phyloP scores from a whole-genome alignment of 1,284 basidiomycete genomes.

The Sanghuangporus baumii region DNA sequence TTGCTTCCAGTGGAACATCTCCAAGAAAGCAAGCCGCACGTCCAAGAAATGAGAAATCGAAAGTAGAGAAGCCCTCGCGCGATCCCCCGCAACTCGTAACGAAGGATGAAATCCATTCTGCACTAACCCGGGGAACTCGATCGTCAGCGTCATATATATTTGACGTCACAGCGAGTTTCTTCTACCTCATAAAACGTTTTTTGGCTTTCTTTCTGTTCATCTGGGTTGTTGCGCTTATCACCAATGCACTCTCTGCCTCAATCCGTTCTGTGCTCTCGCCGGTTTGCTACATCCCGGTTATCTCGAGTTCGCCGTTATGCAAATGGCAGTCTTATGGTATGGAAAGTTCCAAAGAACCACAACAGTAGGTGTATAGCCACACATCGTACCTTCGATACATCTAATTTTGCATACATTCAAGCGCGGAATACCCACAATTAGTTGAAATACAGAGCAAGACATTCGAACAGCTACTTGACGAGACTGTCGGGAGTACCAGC shows the following conservation, averaged over 20 bases:
- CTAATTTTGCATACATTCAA: constrained; percentile 21
- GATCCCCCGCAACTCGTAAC: not conserved
- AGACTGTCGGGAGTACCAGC: constrained; percentile 47
- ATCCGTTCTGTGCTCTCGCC: constrained; percentile 46
- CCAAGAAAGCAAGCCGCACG: constrained; percentile 2
- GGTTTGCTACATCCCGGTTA: constrained; percentile 53
- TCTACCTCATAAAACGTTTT: constrained; percentile 48
- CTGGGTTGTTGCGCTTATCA: constrained; percentile 41
- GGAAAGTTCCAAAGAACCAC: constrained; percentile 10
- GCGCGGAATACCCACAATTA: constrained; percentile 56
- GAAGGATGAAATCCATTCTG: constrained; percentile 13
- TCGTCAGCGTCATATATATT: constrained; percentile 10
- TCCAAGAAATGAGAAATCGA: not conserved
- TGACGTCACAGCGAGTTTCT: constrained; percentile 11
- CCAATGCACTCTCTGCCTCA: constrained; percentile 33
- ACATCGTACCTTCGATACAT: not conserved
- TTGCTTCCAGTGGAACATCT: constrained; percentile 1
- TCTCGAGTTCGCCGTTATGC: constrained; percentile 46
- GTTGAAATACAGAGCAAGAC: constrained; percentile 52
- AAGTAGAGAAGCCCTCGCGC: not conserved
- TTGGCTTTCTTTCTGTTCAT: constrained; percentile 49
- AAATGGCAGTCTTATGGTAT: constrained; percentile 16
- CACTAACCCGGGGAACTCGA: constrained; percentile 9
- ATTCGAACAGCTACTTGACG: constrained; percentile 57
- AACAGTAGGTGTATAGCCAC: constrained; percentile 1